A percentile compares a stretch with the other conserved stretches of the same genome.
These are phyloP conservation scores for Petunia axillaris DNA, from an alignment of 257 asterid genomes.

Conservation along the genomic window DNA sequence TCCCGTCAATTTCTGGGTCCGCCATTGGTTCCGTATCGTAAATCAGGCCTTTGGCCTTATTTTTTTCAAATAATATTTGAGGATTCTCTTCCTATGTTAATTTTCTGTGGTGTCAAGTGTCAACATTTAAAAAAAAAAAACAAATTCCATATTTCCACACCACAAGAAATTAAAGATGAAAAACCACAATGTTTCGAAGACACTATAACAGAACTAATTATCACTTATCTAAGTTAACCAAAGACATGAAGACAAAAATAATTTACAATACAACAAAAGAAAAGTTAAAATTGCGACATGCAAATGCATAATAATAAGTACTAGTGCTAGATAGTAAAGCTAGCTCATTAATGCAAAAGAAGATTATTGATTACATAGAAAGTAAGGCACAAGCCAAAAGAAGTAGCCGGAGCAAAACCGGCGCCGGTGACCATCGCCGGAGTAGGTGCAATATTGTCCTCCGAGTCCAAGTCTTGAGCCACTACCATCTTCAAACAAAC, in stretches of 20 bases:
- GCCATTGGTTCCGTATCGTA: no score
- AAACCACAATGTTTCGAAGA: no score
- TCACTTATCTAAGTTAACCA: neutral
- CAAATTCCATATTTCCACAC: no score
- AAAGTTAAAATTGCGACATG: neutral
- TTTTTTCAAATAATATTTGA: no score
- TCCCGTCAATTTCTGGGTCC: no score
- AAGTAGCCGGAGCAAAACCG: constrained; percentile 5
- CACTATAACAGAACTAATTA: no score
- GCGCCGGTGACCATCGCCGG: constrained; percentile 8
- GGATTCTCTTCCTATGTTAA: no score
- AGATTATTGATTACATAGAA: neutral
- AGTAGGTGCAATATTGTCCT: constrained; percentile 14
- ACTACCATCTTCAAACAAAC: neutral
- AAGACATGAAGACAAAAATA: neutral
- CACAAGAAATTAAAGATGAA: no score
- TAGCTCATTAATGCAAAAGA: neutral
- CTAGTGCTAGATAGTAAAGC: neutral
- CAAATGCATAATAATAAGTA: constrained; percentile 2
- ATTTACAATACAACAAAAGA: neutral
- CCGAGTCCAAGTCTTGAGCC: constrained; percentile 7
- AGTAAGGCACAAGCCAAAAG: neutral
- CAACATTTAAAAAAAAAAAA: no score
- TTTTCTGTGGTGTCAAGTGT: no score
- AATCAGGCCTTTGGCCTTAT: no score